Conservation (phyloP, 2,329 filamentous ascomycete species). For the Penicillium janthinellum region DNA sequence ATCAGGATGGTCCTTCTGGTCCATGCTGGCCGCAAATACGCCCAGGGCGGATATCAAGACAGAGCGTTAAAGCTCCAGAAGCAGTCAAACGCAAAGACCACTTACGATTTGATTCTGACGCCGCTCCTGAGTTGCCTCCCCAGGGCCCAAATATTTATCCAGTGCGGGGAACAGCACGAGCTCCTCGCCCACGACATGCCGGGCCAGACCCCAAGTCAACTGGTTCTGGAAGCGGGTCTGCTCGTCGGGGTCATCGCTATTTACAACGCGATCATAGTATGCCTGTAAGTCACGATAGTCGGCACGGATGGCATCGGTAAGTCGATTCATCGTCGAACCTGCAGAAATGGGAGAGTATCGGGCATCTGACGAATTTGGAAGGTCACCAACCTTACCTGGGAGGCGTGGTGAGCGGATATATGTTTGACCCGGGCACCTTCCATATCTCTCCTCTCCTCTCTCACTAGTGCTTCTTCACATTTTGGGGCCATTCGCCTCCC, state of each 20-base stretch:
- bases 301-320: slow-evolving; percentile 43
- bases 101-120: slow-evolving; percentile 50
- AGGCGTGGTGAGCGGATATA: background rate
- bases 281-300: slow-evolving; percentile 48
- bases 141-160: slow-evolving; percentile 51
- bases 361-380: background rate
- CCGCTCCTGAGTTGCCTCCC: slow-evolving; percentile 55
- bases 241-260: slow-evolving; percentile 45
- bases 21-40: background rate
- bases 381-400: too few species aligned
- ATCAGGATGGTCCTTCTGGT: background rate
- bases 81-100: background rate
- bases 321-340: slow-evolving; percentile 21
- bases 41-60: background rate
- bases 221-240: slow-evolving; percentile 53
- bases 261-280: slow-evolving; percentile 49
- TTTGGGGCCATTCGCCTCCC: background rate
- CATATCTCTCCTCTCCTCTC: too few species aligned
- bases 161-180: slow-evolving; percentile 58
- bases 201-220: slow-evolving; percentile 56
- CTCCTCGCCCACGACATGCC: slow-evolving; percentile 56
- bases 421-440: background rate
- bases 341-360: too few species aligned
- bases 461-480: too few species aligned
- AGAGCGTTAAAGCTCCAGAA: too few species aligned